These are phyloP conservation scores for Penicillium nucicola DNA, from an alignment of 495 filamentous ascomycete species.

Conservation along the genomic window DNA sequence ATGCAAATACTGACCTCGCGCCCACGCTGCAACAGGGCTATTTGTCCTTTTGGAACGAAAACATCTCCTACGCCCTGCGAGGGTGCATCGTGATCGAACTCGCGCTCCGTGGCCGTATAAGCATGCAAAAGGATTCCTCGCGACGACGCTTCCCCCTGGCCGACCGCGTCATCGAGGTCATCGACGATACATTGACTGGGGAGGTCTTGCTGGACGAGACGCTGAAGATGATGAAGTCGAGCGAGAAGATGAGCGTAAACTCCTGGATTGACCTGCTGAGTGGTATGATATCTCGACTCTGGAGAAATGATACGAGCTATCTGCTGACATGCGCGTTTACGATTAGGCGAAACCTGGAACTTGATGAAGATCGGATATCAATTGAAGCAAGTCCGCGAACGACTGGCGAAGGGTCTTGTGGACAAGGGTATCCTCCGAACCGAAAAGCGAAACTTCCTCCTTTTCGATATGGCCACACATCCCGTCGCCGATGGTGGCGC, in stretches of 20 bases:
- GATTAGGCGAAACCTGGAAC: slow-evolving; percentile 95
- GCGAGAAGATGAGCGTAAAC: slow-evolving; percentile 99
- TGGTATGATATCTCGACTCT: slow-evolving; percentile 51
- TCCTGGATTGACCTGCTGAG: slow-evolving; percentile 99
- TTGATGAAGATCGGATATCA: slow-evolving; percentile 99
- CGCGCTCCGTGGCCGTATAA: slow-evolving; percentile 91
- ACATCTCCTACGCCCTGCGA: slow-evolving; percentile 95
- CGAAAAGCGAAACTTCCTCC: slow-evolving; percentile 97
- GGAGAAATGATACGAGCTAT: not conserved
- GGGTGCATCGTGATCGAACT: slow-evolving; percentile 98
- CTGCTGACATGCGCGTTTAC: slow-evolving; percentile 18
- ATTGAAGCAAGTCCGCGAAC: slow-evolving; percentile 97
- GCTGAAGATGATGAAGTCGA: slow-evolving; percentile 99
- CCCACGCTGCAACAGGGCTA: slow-evolving; percentile 64
- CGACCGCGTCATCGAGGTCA: slow-evolving; percentile 90
- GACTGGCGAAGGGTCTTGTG: slow-evolving; percentile 94
- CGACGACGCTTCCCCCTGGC: slow-evolving; percentile 87
- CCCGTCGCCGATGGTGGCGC: slow-evolving; percentile 96
- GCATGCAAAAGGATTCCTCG: slow-evolving; percentile 97
- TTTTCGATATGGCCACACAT: slow-evolving; percentile 99
- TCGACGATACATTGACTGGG: slow-evolving; percentile 95
- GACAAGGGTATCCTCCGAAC: slow-evolving; percentile 98
- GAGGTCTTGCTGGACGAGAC: slow-evolving; percentile 98
- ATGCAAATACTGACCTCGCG: slow-evolving; percentile 18
- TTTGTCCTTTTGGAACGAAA: slow-evolving; percentile 99